Percentiles rank a stretch among this genome's conserved stretches.
Conservation (phyloP, 805 yeast species). For the Saccharomycopsis capsularis region DNA sequence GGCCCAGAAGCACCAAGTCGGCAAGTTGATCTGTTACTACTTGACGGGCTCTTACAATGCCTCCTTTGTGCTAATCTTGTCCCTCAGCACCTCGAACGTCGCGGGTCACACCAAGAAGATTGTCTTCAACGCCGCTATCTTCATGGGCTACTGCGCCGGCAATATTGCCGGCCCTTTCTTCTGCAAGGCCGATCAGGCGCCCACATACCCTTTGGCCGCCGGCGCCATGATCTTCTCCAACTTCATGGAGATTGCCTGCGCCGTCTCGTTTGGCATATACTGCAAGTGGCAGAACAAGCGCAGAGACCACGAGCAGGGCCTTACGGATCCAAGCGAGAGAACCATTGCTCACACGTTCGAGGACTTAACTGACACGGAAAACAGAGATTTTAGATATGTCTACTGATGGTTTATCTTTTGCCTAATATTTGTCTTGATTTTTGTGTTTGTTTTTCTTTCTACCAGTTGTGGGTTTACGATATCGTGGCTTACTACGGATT, state of each 20-base stretch:
- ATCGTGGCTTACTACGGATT: not conserved
- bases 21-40: slow-evolving; percentile 25
- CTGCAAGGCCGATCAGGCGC: slow-evolving; percentile 38
- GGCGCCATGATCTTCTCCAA: slow-evolving; percentile 31
- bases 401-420: slow-evolving; percentile 26
- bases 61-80: slow-evolving; percentile 31
- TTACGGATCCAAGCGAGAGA: slow-evolving; percentile 24
- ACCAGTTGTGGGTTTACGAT: not conserved
- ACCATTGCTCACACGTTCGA: slow-evolving; percentile 35
- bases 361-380: slow-evolving; percentile 56
- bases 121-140: slow-evolving; percentile 41
- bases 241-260: slow-evolving; percentile 4
- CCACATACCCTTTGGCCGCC: slow-evolving; percentile 36
- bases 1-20: slow-evolving; percentile 27
- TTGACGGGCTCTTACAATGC: slow-evolving; percentile 32
- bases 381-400: slow-evolving; percentile 49
- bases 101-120: slow-evolving; percentile 58
- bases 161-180: slow-evolving; percentile 51
- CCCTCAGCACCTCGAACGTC: slow-evolving; percentile 39
- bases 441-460: too few relatives aligned
- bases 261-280: slow-evolving; percentile 5
- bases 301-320: slow-evolving; percentile 35
- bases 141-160: slow-evolving; percentile 58
- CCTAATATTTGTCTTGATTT: too few relatives aligned
- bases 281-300: slow-evolving; percentile 43